Evolutionary conservation across 2,329 filamentous ascomycete species (phyloP).

Genomic region (Raffaelea arxii): DNA sequence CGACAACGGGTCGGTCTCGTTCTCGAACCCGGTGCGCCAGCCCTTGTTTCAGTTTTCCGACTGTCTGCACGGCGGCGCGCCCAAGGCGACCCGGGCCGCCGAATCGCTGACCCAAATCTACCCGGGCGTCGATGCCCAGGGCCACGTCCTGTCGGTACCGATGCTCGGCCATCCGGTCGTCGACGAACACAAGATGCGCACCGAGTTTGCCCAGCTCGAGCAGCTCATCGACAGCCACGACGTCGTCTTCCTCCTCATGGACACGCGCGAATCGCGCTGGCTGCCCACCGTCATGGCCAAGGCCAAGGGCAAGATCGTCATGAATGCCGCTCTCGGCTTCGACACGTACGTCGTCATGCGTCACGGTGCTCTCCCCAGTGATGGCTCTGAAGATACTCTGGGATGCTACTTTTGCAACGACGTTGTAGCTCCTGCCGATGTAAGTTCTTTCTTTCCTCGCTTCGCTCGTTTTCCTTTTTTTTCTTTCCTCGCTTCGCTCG

Average conservation of each 20-base stretch:
- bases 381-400: slow-evolving; percentile 54
- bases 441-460: slow-evolving; percentile 38
- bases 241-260: slow-evolving; percentile 92
- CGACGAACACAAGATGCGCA: slow-evolving; percentile 58
- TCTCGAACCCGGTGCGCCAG: slow-evolving; percentile 92
- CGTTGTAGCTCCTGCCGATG: slow-evolving; percentile 86
- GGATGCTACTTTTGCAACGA: slow-evolving; percentile 99
- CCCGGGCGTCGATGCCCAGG: slow-evolving; percentile 74
- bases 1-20: slow-evolving; percentile 87
- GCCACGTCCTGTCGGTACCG: slow-evolving; percentile 76
- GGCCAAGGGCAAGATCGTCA: slow-evolving; percentile 82
- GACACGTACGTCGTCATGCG: slow-evolving; percentile 97
- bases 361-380: slow-evolving; percentile 60
- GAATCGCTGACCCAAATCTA: slow-evolving; percentile 78
- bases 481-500: not conserved
- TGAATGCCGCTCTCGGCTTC: slow-evolving; percentile 94
- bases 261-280: slow-evolving; percentile 90
- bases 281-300: slow-evolving; percentile 95
- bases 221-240: slow-evolving; percentile 76
- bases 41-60: slow-evolving; percentile 87
- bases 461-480: not conserved
- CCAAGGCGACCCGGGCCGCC: slow-evolving; percentile 74
- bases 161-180: slow-evolving; percentile 89
- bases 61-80: slow-evolving; percentile 72
- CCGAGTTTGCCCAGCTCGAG: slow-evolving; percentile 67